Base-by-base conservation (phyloP, 495 filamentous ascomycete genomes). In the Penicillium roqueforti region DNA sequence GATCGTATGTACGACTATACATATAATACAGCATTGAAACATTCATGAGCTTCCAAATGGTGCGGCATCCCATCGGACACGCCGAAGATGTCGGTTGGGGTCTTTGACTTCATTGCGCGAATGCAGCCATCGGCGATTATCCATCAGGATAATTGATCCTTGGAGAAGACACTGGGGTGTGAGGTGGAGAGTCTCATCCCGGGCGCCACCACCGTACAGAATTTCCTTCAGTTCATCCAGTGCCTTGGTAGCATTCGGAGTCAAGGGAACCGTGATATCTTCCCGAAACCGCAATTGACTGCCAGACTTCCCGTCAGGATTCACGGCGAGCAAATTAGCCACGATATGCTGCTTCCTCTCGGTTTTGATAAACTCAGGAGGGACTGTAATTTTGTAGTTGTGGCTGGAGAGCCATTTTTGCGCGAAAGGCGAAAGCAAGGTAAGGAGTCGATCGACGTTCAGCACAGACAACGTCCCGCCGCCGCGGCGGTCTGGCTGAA, bases 101-200 rank as follows among this genome's bases (percentile, higher is more conserved):
- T 76, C 73, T 14, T 57, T 66, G n/a, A 76, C 54, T 3, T 68
- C 49, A 47, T 58, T 73, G 3, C 73, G 57, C 2, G 68, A 43
- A 65, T 76, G 71, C 11, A 76, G 52, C 66, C 68, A 76, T 1
- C 68, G 61, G 1, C 55, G 44, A 52, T 75, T 76, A 47, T 74
- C 70, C 36, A 73, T 51, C 26, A 74, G 16, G 34, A 75, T 54
- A 26, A 75, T 65, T 5, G 68, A 60, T 1, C 67, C 60, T 25
- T 40, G 16, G 0, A 62, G 70, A 1, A 76, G n/a, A 16, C 4
- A 53, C 1, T 62, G 36, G 0, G 71, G 19, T 0, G 53, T 60
- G 0, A 75, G 38, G 47, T 72, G 41, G 11, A 62, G 32, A 6
- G n/a, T 32, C 38, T 49, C n/a, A 19, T 38, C 26, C 11, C 51